Evolutionary conservation across 2,329 filamentous ascomycete genomes (phyloP).

Genomic region (Aspergillus arachidicola): DNA sequence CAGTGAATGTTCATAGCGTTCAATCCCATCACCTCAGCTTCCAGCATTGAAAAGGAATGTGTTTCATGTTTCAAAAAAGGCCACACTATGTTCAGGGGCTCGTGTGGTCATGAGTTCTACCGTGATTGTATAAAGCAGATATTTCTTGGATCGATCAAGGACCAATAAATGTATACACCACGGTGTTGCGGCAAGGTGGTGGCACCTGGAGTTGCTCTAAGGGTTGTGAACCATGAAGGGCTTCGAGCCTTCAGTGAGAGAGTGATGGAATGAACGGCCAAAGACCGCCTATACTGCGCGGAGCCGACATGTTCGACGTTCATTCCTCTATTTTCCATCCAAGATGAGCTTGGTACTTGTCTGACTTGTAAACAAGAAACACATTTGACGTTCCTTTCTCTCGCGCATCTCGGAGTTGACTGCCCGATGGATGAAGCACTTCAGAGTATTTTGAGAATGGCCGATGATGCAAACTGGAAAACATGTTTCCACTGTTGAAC

Average conservation of each 20-base stretch:
- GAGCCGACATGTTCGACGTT: slow-evolving; percentile 23
- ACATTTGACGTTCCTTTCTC: slow-evolving; percentile 18
- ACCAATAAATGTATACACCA: too few species aligned
- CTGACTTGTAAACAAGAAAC: slow-evolving; percentile 16
- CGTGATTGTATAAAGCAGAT: too few species aligned
- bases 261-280: slow-evolving; percentile 15
- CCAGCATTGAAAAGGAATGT: too few species aligned
- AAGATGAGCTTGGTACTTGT: slow-evolving; percentile 16
- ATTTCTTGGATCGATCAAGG: too few species aligned
- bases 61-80: too few species aligned
- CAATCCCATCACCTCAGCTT: too few species aligned
- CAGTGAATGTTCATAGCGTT: too few species aligned
- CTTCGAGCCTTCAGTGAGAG: background rate
- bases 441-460: slow-evolving; percentile 16
- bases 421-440: slow-evolving; percentile 20
- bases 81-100: too few species aligned
- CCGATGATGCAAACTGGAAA: slow-evolving; percentile 11
- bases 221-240: too few species aligned
- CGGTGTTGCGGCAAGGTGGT: too few species aligned
- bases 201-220: too few species aligned
- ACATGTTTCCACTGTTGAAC: slow-evolving; percentile 18
- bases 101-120: too few species aligned
- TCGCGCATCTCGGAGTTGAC: slow-evolving; percentile 18
- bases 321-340: slow-evolving; percentile 18
- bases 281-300: slow-evolving; percentile 23